Conservation (phyloP, 306 rosid species). For the Cercis canadensis region DNA sequence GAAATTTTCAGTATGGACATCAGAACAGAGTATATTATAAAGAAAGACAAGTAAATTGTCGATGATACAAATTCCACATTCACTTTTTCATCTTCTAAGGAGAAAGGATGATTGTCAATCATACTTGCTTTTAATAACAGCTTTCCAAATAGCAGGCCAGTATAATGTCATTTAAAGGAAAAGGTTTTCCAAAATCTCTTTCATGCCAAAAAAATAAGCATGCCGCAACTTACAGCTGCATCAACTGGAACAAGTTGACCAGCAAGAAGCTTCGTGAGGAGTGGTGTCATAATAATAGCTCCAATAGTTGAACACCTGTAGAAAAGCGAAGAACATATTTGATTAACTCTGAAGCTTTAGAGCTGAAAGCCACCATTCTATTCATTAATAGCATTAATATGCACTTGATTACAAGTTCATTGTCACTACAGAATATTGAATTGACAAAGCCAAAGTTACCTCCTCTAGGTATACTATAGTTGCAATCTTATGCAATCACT, state of each 20-base stretch:
- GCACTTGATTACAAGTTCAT: not conserved
- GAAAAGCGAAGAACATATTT: conserved; percentile 28
- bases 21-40: not conserved
- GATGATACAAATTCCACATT: conserved; percentile 10
- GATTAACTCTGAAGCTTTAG: conserved; percentile 9
- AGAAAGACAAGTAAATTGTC: conserved; percentile 15
- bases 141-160: too few species aligned
- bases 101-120: conserved; percentile 21
- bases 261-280: conserved; percentile 92
- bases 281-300: conserved; percentile 92
- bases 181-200: conserved; percentile 9
- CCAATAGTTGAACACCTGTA: conserved; percentile 90
- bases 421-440: not conserved
- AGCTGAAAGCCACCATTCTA: conserved; percentile 19
- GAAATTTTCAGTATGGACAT: not conserved
- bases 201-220: conserved; percentile 13
- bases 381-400: conserved; percentile 8
- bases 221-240: conserved; percentile 76
- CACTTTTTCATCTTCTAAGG: conserved; percentile 2
- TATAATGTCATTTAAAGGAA: too few species aligned
- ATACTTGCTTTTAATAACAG: not conserved
- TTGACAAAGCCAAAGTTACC: conserved; percentile 8
- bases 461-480: not conserved
- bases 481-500: conserved; percentile 15
- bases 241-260: conserved; percentile 97